Evolutionary conservation across 1,284 basidiomycete species (phyloP).

Genomic region (Ceratobasidium sp.): DNA sequence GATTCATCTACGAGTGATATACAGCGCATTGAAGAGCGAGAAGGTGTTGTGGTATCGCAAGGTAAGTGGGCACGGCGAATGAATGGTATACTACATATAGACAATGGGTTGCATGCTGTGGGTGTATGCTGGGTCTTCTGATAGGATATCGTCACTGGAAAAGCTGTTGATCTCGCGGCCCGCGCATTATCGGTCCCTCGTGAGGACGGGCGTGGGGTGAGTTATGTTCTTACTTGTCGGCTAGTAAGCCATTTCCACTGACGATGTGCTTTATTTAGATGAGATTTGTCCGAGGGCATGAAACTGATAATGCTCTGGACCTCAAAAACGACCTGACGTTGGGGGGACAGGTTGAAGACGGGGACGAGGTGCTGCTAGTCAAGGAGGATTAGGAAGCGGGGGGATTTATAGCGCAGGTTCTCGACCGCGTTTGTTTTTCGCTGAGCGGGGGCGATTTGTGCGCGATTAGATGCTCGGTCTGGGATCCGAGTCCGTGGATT

Average conservation of each 20-base stretch:
- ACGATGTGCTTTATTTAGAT: slow-evolving; percentile 22
- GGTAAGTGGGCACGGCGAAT: slow-evolving; percentile 58
- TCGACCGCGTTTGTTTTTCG: background rate
- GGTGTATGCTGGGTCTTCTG: slow-evolving; percentile 3
- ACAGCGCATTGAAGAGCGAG: slow-evolving; percentile 52
- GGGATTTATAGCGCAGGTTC: slow-evolving; percentile 7
- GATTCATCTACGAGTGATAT: slow-evolving; percentile 64
- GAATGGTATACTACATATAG: slow-evolving; percentile 11
- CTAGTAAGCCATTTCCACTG: background rate
- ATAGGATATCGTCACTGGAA: slow-evolving; percentile 55
- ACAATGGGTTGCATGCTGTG: background rate
- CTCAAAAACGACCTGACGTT: slow-evolving; percentile 40
- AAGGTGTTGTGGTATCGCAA: slow-evolving; percentile 74
- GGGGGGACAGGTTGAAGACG: slow-evolving; percentile 44
- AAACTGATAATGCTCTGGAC: slow-evolving; percentile 28
- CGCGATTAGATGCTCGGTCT: background rate
- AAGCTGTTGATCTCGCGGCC: slow-evolving; percentile 56
- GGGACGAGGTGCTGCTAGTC: slow-evolving; percentile 42
- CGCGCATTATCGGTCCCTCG: slow-evolving; percentile 49
- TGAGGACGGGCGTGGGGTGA: slow-evolving; percentile 46
- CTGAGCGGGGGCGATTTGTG: background rate
- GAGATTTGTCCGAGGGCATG: slow-evolving; percentile 32
- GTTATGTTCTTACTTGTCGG: slow-evolving; percentile 16
- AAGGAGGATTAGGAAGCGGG: slow-evolving; percentile 15
- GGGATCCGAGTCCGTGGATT: slow-evolving; percentile 11